Percentiles rank a stretch among this genome's conserved stretches.
These are phyloP conservation scores for Panaeolus papilionaceus DNA, from an alignment of 768 basidiomycete species.

Conservation along the genomic window DNA sequence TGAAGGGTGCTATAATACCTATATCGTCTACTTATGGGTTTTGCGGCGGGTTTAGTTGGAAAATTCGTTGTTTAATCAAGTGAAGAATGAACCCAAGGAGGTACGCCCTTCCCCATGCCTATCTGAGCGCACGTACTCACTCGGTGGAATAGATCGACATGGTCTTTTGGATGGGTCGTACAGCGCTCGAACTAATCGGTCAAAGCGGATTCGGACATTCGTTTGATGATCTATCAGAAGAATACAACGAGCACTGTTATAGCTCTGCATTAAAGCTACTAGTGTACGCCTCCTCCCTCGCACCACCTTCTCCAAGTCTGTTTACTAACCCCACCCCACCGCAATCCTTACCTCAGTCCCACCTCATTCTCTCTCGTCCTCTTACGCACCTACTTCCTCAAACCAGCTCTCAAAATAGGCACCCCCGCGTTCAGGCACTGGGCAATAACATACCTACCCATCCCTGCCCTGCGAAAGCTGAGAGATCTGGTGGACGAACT, in stretches of 20 bases:
- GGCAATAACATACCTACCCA: conserved; percentile 40
- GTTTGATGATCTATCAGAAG: conserved; percentile 46
- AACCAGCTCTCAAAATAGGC: conserved; percentile 31
- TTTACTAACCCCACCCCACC: background rate
- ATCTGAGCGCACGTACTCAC: no score
- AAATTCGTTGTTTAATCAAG: conserved; percentile 32
- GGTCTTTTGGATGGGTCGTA: conserved; percentile 45
- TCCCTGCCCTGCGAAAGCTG: conserved; percentile 34
- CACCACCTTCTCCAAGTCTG: background rate
- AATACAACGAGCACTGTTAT: conserved; percentile 37
- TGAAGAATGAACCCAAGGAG: conserved; percentile 38
- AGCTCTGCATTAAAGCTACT: conserved; percentile 36
- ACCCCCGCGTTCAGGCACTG: conserved; percentile 37
- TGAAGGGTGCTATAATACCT: no score
- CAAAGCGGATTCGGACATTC: conserved; percentile 55
- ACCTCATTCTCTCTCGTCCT: conserved; percentile 21
- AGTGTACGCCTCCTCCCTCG: conserved; percentile 30
- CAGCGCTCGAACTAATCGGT: conserved; percentile 57
- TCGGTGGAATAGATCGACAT: conserved; percentile 39
- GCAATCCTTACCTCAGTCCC: conserved; percentile 17
- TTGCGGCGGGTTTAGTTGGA: conserved; percentile 30
- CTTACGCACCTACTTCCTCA: conserved; percentile 26
- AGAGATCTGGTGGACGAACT: conserved; percentile 42
- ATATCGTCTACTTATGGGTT: no score
- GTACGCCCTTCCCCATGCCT: conserved; percentile 17